A percentile compares a stretch with the other conserved stretches of the same genome.
Evolutionary conservation across 73 alveolate genomes (phyloP).

Genomic region (Uronychia setigera): DNA sequence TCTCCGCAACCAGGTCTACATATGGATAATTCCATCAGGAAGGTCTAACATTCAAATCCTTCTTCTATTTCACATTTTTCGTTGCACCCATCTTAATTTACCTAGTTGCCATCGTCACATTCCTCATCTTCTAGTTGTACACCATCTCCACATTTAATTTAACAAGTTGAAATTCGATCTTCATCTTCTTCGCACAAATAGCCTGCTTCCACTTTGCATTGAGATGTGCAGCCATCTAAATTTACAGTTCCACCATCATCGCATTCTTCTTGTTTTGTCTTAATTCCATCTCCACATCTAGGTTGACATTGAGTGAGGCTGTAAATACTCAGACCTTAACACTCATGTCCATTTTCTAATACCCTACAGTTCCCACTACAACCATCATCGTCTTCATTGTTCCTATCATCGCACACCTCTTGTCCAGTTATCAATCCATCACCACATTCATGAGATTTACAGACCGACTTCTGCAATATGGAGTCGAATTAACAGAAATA

Average conservation of each 20-base stretch:
- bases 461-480: not conserved
- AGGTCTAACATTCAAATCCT: not conserved
- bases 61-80: not conserved
- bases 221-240: slow-evolving; percentile 19
- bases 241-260: slow-evolving; percentile 23
- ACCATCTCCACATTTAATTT: not conserved
- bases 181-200: not conserved
- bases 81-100: not conserved
- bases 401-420: not conserved
- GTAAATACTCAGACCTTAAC: not conserved
- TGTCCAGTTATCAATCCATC: not conserved
- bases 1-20: not conserved
- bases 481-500: not conserved
- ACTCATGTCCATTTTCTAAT: not conserved
- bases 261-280: slow-evolving; percentile 2
- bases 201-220: slow-evolving; percentile 11
- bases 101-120: not conserved
- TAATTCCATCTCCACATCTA: slow-evolving; percentile 24
- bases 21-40: not conserved
- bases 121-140: not conserved
- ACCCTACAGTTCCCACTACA: not conserved
- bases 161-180: not conserved
- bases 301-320: not conserved
- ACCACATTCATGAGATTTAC: not conserved
- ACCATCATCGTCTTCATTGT: not conserved